Evolutionary conservation across 257 asterid species (phyloP).

Genomic region (Solanum boliviense): DNA sequence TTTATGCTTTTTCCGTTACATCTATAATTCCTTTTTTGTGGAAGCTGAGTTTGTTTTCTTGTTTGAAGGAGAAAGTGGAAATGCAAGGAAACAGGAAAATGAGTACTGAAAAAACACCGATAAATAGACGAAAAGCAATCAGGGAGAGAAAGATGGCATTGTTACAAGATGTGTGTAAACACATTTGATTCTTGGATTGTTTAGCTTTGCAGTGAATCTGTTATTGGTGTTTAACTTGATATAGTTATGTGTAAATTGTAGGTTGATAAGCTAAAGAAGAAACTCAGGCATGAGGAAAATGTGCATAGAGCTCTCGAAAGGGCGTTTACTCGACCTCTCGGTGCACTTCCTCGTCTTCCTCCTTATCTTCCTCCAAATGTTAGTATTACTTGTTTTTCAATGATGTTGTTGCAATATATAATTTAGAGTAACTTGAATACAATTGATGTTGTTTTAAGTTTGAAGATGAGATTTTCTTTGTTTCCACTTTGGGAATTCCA

Average conservation of each 20-base stretch:
- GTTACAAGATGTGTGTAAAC: conserved; percentile 77
- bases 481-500: neutral
- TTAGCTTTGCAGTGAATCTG: neutral
- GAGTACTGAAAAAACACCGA: conserved; percentile 42
- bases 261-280: conserved; percentile 90
- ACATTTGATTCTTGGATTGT: neutral
- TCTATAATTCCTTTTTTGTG: conserved; percentile 25
- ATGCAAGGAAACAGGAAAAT: conserved; percentile 23
- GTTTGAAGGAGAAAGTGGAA: conserved; percentile 42
- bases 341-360: conserved; percentile 93
- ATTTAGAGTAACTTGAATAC: neutral
- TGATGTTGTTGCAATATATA: neutral
- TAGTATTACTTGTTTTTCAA: conserved; percentile 13
- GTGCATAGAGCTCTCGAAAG: conserved; percentile 92
- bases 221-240: neutral
- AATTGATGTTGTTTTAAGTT: neutral
- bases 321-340: conserved; percentile 83
- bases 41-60: conserved; percentile 26
- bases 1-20: conserved; percentile 11
- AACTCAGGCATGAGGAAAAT: conserved; percentile 80
- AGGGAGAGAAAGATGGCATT: conserved; percentile 69
- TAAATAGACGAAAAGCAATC: conserved; percentile 27
- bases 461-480: neutral
- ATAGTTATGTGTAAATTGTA: neutral
- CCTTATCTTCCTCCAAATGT: conserved; percentile 82